Evolutionary conservation across 1,284 basidiomycete species (phyloP).

Genomic region (Melampsora americana): DNA sequence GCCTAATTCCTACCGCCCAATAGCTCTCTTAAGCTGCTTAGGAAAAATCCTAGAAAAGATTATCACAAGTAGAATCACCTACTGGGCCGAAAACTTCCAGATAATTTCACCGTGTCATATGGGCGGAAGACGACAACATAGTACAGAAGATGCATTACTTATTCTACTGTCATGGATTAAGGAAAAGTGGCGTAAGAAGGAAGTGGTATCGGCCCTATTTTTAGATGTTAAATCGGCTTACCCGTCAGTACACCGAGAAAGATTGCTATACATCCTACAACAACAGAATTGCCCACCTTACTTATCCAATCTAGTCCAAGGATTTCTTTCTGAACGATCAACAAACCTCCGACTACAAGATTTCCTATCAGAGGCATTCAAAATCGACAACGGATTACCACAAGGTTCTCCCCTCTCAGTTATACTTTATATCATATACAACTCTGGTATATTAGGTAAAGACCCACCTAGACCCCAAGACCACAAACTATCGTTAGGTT

Average conservation of each 20-base stretch:
- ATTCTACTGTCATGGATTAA: slow-evolving; percentile 3
- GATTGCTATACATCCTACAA: background rate
- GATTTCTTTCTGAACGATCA: background rate
- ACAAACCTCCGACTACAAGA: background rate
- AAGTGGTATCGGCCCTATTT: slow-evolving; percentile 1
- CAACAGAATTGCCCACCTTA: slow-evolving; percentile 9
- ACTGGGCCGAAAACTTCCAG: background rate
- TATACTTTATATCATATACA: too few species aligned
- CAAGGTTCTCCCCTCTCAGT: slow-evolving; percentile 19
- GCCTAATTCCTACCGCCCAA: background rate
- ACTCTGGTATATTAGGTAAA: too few species aligned
- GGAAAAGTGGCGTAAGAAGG: background rate
- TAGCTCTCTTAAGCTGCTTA: background rate
- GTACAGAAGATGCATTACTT: background rate
- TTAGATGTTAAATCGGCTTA: slow-evolving; percentile 16
- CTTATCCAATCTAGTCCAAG: background rate
- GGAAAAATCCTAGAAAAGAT: slow-evolving; percentile 7
- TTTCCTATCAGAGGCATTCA: background rate
- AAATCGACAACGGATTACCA: background rate
- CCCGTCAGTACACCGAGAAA: background rate
- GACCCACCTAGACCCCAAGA: too few species aligned
- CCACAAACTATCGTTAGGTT: too few species aligned
- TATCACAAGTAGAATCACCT: background rate
- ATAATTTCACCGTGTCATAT: background rate
- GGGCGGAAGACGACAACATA: background rate